Conservation (phyloP, 106 monocot genomes). For the Xerophyta viscosa region DNA sequence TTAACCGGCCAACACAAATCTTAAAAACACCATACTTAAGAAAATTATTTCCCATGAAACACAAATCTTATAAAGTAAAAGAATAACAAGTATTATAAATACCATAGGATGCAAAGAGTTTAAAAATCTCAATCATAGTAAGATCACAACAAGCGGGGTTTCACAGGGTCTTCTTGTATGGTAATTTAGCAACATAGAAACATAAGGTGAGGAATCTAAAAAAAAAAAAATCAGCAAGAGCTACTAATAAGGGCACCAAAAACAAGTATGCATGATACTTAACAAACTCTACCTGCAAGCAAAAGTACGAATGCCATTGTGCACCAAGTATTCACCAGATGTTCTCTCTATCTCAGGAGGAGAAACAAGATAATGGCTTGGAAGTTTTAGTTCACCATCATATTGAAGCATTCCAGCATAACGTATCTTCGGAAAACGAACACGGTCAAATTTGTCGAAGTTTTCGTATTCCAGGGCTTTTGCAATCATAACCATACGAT, state of each 20-base stretch:
- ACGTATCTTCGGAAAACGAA: conserved; percentile 73
- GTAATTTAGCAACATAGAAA: no score
- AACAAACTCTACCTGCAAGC: conserved; percentile 68
- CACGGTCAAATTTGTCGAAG: conserved; percentile 90
- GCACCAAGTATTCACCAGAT: conserved; percentile 94
- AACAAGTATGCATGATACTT: not conserved
- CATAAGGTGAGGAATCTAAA: no score
- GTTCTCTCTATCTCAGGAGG: conserved; percentile 97
- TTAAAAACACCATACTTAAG: no score
- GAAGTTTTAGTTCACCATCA: conserved; percentile 95
- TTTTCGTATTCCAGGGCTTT: conserved; percentile 93
- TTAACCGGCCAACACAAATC: no score
- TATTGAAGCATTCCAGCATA: conserved; percentile 99
- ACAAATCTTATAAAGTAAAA: no score
- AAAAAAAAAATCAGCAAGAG: no score
- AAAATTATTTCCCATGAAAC: no score
- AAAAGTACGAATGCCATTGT: conserved; percentile 86
- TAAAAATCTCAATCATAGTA: no score
- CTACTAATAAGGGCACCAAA: not conserved
- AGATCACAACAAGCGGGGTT: no score
- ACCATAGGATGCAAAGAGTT: no score
- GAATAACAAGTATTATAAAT: no score
- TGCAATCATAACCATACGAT: conserved; percentile 94
- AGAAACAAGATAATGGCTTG: conserved; percentile 67
- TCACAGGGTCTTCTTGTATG: no score